phyloP scores from a whole-genome alignment of 306 rosid species.

The Chamaecrista fasciculata region DNA sequence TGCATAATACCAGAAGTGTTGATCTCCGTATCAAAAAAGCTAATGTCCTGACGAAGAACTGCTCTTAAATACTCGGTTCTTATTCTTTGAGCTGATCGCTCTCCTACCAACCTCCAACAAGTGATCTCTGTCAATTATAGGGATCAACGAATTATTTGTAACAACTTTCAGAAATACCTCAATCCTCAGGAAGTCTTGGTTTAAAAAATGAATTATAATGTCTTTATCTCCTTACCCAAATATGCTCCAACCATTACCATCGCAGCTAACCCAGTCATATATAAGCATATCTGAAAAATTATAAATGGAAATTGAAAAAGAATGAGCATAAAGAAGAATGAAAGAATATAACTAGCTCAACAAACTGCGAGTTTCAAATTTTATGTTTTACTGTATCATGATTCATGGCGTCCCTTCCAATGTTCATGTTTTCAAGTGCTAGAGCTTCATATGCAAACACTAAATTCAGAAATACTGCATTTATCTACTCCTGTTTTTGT shows the following conservation, averaged over 20 bases:
- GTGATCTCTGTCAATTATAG: conserved; percentile 68
- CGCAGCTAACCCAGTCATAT: conserved; percentile 71
- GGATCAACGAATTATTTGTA: neutral
- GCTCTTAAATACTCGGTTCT: conserved; percentile 72
- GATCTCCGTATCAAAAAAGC: conserved; percentile 67
- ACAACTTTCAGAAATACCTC: neutral
- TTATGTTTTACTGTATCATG: no score
- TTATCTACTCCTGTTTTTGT: neutral
- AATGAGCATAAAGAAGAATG: neutral
- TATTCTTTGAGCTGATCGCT: conserved; percentile 76
- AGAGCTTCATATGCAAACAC: neutral
- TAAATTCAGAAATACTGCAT: neutral
- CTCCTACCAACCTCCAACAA: conserved; percentile 95
- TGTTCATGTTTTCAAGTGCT: no score
- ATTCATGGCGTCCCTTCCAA: no score
- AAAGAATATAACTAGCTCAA: neutral
- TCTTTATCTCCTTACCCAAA: conserved; percentile 56
- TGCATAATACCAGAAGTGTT: conserved; percentile 84
- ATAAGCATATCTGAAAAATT: conserved; percentile 60
- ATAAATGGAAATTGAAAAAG: neutral
- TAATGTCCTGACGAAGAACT: conserved; percentile 73
- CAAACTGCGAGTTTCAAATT: neutral
- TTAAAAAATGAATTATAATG: neutral
- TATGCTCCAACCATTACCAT: conserved; percentile 83
- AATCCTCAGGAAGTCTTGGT: neutral